Evolutionary conservation across 768 basidiomycete species (phyloP).

Genomic region (Pisolithus tinctorius): DNA sequence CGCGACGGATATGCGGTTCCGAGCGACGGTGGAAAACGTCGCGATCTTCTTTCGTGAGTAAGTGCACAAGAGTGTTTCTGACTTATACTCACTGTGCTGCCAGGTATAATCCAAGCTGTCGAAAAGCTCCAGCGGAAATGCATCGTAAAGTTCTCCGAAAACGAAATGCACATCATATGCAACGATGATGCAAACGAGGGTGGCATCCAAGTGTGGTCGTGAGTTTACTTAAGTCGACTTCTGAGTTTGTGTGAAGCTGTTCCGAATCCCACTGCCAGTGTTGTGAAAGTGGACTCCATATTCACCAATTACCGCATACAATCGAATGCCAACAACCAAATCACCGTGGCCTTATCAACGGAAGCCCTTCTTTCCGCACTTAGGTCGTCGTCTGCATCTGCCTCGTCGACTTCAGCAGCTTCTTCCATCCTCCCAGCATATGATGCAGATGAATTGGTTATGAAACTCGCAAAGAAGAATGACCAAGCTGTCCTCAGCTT

Average conservation of each 20-base stretch:
- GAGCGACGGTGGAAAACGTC: slow-evolving; percentile 53
- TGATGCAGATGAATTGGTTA: slow-evolving; percentile 59
- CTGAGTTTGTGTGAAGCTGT: slow-evolving; percentile 7
- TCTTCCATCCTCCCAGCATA: slow-evolving; percentile 28
- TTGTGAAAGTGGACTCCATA: slow-evolving; percentile 59
- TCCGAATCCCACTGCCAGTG: slow-evolving; percentile 27
- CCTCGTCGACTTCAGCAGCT: slow-evolving; percentile 32
- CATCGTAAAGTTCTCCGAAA: slow-evolving; percentile 71
- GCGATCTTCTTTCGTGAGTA: slow-evolving; percentile 47
- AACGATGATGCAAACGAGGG: slow-evolving; percentile 73
- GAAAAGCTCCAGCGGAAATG: slow-evolving; percentile 83
- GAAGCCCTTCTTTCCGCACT: slow-evolving; percentile 73
- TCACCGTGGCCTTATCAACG: slow-evolving; percentile 63
- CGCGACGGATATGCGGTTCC: slow-evolving; percentile 47
- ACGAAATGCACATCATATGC: slow-evolving; percentile 77
- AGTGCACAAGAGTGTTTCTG: neutral
- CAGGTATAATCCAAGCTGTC: slow-evolving; percentile 74
- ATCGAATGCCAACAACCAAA: slow-evolving; percentile 78
- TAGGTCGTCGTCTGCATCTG: slow-evolving; percentile 51
- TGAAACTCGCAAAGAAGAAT: slow-evolving; percentile 85
- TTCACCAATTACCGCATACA: slow-evolving; percentile 80
- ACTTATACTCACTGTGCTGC: neutral
- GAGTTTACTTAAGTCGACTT: slow-evolving; percentile 33
- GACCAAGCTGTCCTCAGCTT: slow-evolving; percentile 73
- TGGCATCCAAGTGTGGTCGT: slow-evolving; percentile 86